Conservation (phyloP, 371 early-diverging fungal species). For the Phascolomyces articulosus region DNA sequence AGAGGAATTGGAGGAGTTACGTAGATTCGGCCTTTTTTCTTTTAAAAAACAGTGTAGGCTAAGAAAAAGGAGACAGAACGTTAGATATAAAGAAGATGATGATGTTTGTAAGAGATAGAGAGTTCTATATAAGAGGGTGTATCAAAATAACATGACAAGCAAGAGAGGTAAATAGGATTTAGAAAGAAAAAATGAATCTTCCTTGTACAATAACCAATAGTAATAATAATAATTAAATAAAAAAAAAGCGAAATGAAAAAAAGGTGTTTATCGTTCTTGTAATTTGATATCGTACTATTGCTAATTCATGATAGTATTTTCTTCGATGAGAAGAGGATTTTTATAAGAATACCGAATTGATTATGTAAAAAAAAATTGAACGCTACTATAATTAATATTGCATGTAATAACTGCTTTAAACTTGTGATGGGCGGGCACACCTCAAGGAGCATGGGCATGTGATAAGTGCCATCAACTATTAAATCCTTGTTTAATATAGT, state of each 20-base stretch:
- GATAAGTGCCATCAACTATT: constrained; percentile 69
- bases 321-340: not conserved
- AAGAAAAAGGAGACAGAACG: too few relatives aligned
- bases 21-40: too few relatives aligned
- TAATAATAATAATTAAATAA: not conserved
- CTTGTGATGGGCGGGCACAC: constrained; percentile 58
- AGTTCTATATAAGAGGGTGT: too few relatives aligned
- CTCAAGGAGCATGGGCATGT: constrained; percentile 72
- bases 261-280: not conserved
- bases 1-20: too few relatives aligned
- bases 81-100: too few relatives aligned
- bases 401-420: constrained; percentile 74
- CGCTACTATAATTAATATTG: constrained; percentile 75
- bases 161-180: too few relatives aligned
- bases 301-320: too few relatives aligned
- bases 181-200: not conserved
- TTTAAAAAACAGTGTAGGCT: too few relatives aligned
- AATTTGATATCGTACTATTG: constrained; percentile 34
- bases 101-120: too few relatives aligned
- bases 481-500: constrained; percentile 78
- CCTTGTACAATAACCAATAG: not conserved
- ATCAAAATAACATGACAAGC: too few relatives aligned
- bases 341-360: not conserved
- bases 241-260: not conserved
- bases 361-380: constrained; percentile 39